Percentiles rank a stretch among this genome's conserved stretches.
These are phyloP conservation scores for Curvularia verruculosa DNA, from an alignment of 2,329 filamentous ascomycete genomes.

Conservation along the genomic window DNA sequence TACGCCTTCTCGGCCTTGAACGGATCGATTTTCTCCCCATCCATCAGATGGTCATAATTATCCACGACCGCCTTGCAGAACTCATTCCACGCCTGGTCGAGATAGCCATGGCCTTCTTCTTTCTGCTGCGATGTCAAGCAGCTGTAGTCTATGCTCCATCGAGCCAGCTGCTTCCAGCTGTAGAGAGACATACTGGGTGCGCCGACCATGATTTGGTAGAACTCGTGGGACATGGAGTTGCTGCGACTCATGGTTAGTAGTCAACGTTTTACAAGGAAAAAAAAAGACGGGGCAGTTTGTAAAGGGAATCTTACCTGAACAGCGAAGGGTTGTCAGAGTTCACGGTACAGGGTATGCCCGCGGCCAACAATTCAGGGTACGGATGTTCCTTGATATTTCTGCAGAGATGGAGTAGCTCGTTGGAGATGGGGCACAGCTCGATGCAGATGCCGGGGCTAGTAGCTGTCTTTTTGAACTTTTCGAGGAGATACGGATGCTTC, in stretches of 20 bases:
- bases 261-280: neutral
- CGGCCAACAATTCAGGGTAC: slow-evolving; percentile 71
- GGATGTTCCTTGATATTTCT: slow-evolving; percentile 69
- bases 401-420: slow-evolving; percentile 74
- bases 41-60: slow-evolving; percentile 33
- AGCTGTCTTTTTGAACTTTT: slow-evolving; percentile 59
- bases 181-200: slow-evolving; percentile 69
- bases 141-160: slow-evolving; percentile 56
- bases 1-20: slow-evolving; percentile 13
- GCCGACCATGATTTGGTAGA: slow-evolving; percentile 77
- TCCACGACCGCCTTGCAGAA: slow-evolving; percentile 63
- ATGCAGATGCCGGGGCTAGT: slow-evolving; percentile 61
- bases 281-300: neutral
- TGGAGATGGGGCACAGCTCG: slow-evolving; percentile 79
- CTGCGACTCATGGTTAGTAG: slow-evolving; percentile 50
- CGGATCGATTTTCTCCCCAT: neutral
- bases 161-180: slow-evolving; percentile 69
- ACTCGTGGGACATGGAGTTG: slow-evolving; percentile 75
- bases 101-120: slow-evolving; percentile 51
- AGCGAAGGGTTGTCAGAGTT: slow-evolving; percentile 78
- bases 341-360: slow-evolving; percentile 74
- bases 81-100: slow-evolving; percentile 62
- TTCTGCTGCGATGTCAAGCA: slow-evolving; percentile 51
- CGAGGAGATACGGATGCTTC: slow-evolving; percentile 67
- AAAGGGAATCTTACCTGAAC: slow-evolving; percentile 60